These are phyloP conservation scores for Acer campestre DNA, from an alignment of 345 rosid species.

Conservation along the genomic window DNA sequence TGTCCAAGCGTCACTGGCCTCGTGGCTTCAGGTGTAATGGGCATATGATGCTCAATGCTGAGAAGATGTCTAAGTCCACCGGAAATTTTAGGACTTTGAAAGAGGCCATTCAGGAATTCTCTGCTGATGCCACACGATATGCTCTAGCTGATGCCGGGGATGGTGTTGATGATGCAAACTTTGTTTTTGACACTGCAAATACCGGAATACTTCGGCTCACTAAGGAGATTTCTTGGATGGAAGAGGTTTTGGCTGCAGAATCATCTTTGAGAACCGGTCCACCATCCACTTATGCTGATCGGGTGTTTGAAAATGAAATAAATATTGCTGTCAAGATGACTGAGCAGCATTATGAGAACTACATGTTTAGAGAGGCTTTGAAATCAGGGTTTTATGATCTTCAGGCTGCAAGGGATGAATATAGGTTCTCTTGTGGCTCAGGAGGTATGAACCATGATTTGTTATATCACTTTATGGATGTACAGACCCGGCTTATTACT, in stretches of 20 bases:
- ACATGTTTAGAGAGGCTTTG: slow-evolving; percentile 90
- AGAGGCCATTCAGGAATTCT: slow-evolving; percentile 83
- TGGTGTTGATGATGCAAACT: slow-evolving; percentile 98
- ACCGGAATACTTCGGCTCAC: slow-evolving; percentile 87
- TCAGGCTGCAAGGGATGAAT: slow-evolving; percentile 93
- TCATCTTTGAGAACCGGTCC: slow-evolving; percentile 71
- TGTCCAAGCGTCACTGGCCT: slow-evolving; percentile 85
- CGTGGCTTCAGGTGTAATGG: slow-evolving; percentile 95
- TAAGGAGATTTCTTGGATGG: slow-evolving; percentile 91
- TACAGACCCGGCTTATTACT: slow-evolving; percentile 81
- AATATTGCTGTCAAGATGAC: slow-evolving; percentile 75
- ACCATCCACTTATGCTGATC: slow-evolving; percentile 79
- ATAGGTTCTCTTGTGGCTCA: slow-evolving; percentile 78
- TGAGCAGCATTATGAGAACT: slow-evolving; percentile 63
- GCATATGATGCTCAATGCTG: slow-evolving; percentile 91
- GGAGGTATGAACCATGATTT: slow-evolving; percentile 76
- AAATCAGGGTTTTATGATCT: slow-evolving; percentile 91
- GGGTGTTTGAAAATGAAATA: slow-evolving; percentile 86
- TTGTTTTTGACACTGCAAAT: slow-evolving; percentile 87
- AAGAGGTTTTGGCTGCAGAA: slow-evolving; percentile 69
- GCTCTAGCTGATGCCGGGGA: slow-evolving; percentile 97
- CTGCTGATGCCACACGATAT: slow-evolving; percentile 89
- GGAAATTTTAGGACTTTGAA: slow-evolving; percentile 90
- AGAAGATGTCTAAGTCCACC: slow-evolving; percentile 97
- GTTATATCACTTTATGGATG: slow-evolving; percentile 78